Evolutionary conservation across 2,329 filamentous ascomycete genomes (phyloP).

Genomic region (Pseudocercospora crystallina): DNA sequence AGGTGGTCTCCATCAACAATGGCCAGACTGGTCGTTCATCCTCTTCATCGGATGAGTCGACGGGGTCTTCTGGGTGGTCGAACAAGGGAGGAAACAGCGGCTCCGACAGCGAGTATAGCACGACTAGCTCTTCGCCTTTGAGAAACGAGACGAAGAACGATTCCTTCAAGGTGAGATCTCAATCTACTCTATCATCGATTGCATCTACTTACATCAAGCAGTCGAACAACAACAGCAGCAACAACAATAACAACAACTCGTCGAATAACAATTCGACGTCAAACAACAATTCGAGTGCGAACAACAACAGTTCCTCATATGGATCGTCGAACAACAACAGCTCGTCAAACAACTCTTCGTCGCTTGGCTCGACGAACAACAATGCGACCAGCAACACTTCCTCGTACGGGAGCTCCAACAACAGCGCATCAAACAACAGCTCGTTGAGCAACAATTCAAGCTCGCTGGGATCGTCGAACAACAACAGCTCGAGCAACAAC

Average conservation of each 20-base stretch:
- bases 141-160: slow-evolving; percentile 10
- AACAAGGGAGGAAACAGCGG: slow-evolving; percentile 17
- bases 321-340: slow-evolving; percentile 11
- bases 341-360: slow-evolving; percentile 8
- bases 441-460: neutral
- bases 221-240: slow-evolving; percentile 9
- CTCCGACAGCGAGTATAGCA: slow-evolving; percentile 20
- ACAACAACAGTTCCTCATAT: slow-evolving; percentile 3
- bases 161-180: neutral
- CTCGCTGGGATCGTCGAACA: neutral
- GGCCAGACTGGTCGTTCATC: slow-evolving; percentile 8
- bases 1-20: slow-evolving; percentile 19
- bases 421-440: slow-evolving; percentile 3
- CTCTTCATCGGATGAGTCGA: slow-evolving; percentile 18
- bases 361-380: slow-evolving; percentile 6
- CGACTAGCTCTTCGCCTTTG: slow-evolving; percentile 12
- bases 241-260: slow-evolving; percentile 2
- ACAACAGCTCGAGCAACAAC: slow-evolving; percentile 2
- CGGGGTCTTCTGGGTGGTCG: slow-evolving; percentile 16
- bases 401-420: slow-evolving; percentile 5
- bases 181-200: no score
- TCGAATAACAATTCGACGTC: slow-evolving; percentile 6
- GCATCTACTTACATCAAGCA: neutral
- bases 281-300: slow-evolving; percentile 6
- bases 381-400: slow-evolving; percentile 7